A percentile compares a stretch with the other conserved stretches of the same genome.
phyloP scores from a whole-genome alignment of 2,329 filamentous ascomycete species.

The Talaromyces sp. region DNA sequence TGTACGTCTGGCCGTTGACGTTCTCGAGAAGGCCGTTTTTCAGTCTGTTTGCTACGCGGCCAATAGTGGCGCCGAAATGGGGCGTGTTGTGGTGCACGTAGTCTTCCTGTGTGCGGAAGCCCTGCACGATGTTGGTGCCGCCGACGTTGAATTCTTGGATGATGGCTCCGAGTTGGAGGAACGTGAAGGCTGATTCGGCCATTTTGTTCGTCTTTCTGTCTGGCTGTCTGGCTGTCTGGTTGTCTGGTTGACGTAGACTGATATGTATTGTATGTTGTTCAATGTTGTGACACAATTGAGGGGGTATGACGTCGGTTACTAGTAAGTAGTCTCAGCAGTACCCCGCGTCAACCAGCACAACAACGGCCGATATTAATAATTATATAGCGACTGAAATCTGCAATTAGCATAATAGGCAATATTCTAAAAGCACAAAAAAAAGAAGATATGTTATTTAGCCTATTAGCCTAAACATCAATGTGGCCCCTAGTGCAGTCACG shows the following conservation, averaged over 20 bases:
- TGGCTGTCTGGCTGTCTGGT: neutral
- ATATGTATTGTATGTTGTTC: too few relatives aligned
- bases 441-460: neutral
- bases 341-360: neutral
- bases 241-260: neutral
- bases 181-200: conserved; percentile 37
- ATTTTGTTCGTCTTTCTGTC: conserved; percentile 9
- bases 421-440: neutral
- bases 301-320: neutral
- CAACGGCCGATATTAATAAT: neutral
- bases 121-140: conserved; percentile 80
- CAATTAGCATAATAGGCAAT: neutral
- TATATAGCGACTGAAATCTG: neutral
- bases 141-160: conserved; percentile 69
- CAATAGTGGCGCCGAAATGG: conserved; percentile 92
- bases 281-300: neutral
- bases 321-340: neutral
- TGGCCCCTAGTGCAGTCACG: neutral
- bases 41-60: conserved; percentile 76
- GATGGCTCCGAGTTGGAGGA: conserved; percentile 42
- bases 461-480: neutral
- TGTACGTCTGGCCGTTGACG: conserved; percentile 65
- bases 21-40: conserved; percentile 62
- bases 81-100: conserved; percentile 72
- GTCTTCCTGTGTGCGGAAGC: conserved; percentile 69